Evolutionary conservation across 225 moss, liverwort and hornwort species (phyloP).

Genomic region (Neckera pumila): DNA sequence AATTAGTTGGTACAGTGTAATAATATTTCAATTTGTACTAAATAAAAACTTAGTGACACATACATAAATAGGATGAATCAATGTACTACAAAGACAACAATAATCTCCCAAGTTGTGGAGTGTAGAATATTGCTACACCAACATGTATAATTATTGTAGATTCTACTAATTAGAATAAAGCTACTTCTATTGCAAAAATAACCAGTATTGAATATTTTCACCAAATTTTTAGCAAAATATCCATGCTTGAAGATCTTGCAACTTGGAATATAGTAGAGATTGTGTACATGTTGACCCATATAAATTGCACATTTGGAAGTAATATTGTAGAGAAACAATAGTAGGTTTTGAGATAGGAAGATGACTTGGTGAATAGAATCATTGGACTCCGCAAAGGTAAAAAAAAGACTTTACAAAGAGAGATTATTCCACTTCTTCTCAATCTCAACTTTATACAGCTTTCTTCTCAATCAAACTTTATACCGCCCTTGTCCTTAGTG

Average conservation of each 20-base stretch:
- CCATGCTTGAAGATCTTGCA: neutral
- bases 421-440: neutral
- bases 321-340: neutral
- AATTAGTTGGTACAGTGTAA: neutral
- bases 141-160: neutral
- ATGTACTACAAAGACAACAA: neutral
- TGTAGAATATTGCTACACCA: neutral
- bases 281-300: neutral
- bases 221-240: neutral
- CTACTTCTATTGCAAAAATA: neutral
- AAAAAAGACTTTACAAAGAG: too few species aligned
- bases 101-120: neutral
- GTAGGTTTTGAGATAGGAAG: accelerated
- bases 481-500: too few species aligned
- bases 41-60: neutral
- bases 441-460: too few species aligned
- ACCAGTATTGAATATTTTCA: neutral
- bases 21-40: neutral
- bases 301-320: neutral
- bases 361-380: neutral
- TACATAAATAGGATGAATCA: neutral
- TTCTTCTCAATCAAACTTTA: too few species aligned
- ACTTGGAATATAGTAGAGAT: neutral
- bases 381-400: too few species aligned
- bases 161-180: too few species aligned